Conservation (phyloP, 345 rosid species). For the Excoecaria cochinchinensis region DNA sequence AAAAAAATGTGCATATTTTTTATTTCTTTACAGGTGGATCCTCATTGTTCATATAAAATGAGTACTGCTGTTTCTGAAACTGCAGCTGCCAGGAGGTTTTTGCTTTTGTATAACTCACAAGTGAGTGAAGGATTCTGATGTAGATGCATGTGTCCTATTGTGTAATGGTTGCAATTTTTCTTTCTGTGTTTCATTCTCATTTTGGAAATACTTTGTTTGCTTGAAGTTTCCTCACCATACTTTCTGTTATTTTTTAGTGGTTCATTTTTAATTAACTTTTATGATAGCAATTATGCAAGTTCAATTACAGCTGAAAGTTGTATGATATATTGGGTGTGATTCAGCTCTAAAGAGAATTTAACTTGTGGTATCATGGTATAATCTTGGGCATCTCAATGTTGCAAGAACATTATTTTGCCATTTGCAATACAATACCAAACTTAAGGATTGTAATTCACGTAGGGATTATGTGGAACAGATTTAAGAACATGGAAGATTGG, state of each 20-base stretch:
- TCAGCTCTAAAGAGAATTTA: neutral
- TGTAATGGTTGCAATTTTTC: neutral
- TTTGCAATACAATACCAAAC: neutral
- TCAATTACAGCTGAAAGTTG: neutral
- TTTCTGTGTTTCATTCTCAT: neutral
- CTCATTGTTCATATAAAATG: slow-evolving; percentile 87
- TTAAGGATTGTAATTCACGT: neutral
- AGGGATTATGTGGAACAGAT: neutral
- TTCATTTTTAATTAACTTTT: neutral
- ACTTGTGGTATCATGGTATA: neutral
- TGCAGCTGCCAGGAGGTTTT: slow-evolving; percentile 72
- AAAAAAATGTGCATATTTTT: slow-evolving; percentile 12
- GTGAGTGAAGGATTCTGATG: slow-evolving; percentile 31
- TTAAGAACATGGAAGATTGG: neutral
- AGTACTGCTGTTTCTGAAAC: slow-evolving; percentile 61
- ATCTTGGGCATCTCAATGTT: neutral
- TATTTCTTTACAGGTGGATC: slow-evolving; percentile 74
- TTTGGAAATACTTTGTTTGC: neutral
- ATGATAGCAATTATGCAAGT: neutral
- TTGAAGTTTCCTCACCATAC: slow-evolving; percentile 1
- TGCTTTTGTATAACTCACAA: slow-evolving; percentile 74
- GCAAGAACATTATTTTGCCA: neutral
- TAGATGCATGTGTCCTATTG: slow-evolving; percentile 4
- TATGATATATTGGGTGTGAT: neutral
- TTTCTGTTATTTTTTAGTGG: slow-evolving; percentile 6